Conservation (phyloP, 2,329 filamentous ascomycete genomes). For the Pyrenochaeta sp. region DNA sequence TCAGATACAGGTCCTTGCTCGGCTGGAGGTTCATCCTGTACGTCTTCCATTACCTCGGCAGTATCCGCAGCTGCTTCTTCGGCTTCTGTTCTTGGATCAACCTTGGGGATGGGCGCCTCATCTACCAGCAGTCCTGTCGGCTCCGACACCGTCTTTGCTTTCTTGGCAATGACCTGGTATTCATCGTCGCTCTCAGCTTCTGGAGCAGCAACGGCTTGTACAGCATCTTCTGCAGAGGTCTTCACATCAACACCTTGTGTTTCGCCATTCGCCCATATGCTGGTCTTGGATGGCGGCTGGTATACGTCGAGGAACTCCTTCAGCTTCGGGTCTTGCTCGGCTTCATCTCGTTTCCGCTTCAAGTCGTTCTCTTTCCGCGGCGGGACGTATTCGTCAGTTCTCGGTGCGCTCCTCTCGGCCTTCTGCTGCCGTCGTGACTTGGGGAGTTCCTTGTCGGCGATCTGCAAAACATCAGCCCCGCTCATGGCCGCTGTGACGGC, state of each 20-base stretch:
- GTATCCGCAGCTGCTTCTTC: constrained; percentile 16
- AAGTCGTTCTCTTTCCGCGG: constrained; percentile 51
- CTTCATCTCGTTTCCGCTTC: constrained; percentile 72
- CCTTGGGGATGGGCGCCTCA: not conserved
- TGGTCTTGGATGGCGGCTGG: constrained; percentile 71
- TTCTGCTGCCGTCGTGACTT: constrained; percentile 46
- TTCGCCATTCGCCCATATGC: constrained; percentile 68
- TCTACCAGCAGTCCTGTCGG: constrained; percentile 12
- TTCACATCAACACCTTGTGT: constrained; percentile 27
- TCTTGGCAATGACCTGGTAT: constrained; percentile 70
- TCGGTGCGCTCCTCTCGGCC: constrained; percentile 31
- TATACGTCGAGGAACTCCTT: constrained; percentile 88
- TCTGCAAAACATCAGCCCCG: constrained; percentile 42
- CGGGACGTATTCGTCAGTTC: constrained; percentile 36
- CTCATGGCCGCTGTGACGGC: not conserved
- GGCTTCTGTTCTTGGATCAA: not conserved
- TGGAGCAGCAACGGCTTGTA: constrained; percentile 34
- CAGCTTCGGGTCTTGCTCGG: constrained; percentile 76
- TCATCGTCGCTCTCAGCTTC: constrained; percentile 74
- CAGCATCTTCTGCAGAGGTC: constrained; percentile 24
- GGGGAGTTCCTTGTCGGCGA: constrained; percentile 45
- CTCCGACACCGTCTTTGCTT: constrained; percentile 44
- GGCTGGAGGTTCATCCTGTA: constrained; percentile 24
- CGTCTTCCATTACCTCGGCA: constrained; percentile 27
- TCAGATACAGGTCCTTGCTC: constrained; percentile 67